Evolutionary conservation across 371 early-diverging fungal species (phyloP), one percentile per base, ranked within the genome.

Genomic region (Apophysomyces trapeziformis): DNA sequence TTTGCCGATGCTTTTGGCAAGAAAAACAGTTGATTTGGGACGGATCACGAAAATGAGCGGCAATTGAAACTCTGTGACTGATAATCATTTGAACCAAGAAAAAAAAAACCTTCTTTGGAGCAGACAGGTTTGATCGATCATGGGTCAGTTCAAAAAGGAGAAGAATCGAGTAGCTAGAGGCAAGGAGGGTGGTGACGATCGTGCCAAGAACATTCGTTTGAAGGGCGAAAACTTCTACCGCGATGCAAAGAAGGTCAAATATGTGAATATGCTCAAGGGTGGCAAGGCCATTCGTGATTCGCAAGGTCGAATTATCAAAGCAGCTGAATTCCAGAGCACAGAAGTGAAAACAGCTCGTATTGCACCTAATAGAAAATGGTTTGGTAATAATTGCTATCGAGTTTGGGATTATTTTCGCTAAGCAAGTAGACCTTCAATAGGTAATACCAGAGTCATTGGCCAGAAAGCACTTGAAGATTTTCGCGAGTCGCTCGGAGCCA

Each of bases 191-290:
- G 68, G 84, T 26, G 83, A 84, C 37, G 84, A 83, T 66, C 83
- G 87, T 47, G 84, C 87, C 38, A 87, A 84, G 61, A 93, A 93
- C 72, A 71, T 90, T 59, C 85, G 87, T 73, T 84, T 92, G 58
- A 95, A 95, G 85, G 95, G 98, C 35, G 95, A 93, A 74, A 98
- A 98, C 87, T 97, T 97, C 78, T 98, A 98, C 87, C 88, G 94
- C 66, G 97, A 98, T 86, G 93, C 92, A 57, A 94, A 95, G 73
- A 93, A 95, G 77, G 89, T 96, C 39, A 88, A 91, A 68, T 92
- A 90, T 66, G 78, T 96, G 71, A 95, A 96, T 74, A 93, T 98
- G 93, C 88, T 95, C 67, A 95, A 92, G 72, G 92, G 95, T 60
- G 97, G 99, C 41, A 90, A 86, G 71, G 90, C 99, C 46, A 88